Conservation (phyloP, 2,329 filamentous ascomycete genomes). For the Moelleriella libera region DNA sequence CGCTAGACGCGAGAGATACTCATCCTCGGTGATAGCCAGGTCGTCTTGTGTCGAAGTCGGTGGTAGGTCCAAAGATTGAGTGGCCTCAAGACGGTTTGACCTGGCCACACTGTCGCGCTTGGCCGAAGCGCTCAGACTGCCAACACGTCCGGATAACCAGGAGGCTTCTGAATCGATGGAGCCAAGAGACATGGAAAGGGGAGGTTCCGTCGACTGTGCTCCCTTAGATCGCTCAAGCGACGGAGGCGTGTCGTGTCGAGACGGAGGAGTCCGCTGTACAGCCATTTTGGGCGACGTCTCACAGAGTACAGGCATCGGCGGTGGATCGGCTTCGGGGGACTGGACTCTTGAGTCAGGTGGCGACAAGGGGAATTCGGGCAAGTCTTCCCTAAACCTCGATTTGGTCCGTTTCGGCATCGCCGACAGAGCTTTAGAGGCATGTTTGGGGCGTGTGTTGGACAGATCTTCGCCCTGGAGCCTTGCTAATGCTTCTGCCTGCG, state of each 20-base stretch:
- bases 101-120: slow-evolving; percentile 26
- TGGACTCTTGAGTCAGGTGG: slow-evolving; percentile 71
- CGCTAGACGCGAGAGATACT: slow-evolving; percentile 48
- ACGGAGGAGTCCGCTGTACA: slow-evolving; percentile 11
- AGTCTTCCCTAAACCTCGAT: slow-evolving; percentile 84
- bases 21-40: slow-evolving; percentile 48
- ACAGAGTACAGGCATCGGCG: slow-evolving; percentile 16
- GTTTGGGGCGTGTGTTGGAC: slow-evolving; percentile 10
- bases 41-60: slow-evolving; percentile 47
- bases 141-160: slow-evolving; percentile 72
- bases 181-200: slow-evolving; percentile 75
- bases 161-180: slow-evolving; percentile 93
- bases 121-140: slow-evolving; percentile 31
- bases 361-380: slow-evolving; percentile 76
- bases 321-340: slow-evolving; percentile 52
- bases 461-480: slow-evolving; percentile 19
- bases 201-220: slow-evolving; percentile 36
- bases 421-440: slow-evolving; percentile 20
- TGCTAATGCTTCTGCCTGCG: slow-evolving; percentile 19
- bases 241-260: slow-evolving; percentile 30
- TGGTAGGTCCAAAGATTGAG: slow-evolving; percentile 23
- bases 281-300: slow-evolving; percentile 13
- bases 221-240: slow-evolving; percentile 25
- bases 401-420: slow-evolving; percentile 61
- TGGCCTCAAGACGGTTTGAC: slow-evolving; percentile 14